A percentile compares a stretch with the other conserved stretches of the same genome.
These are phyloP conservation scores for Trametes villosa DNA, from an alignment of 768 basidiomycete species.

Conservation along the genomic window DNA sequence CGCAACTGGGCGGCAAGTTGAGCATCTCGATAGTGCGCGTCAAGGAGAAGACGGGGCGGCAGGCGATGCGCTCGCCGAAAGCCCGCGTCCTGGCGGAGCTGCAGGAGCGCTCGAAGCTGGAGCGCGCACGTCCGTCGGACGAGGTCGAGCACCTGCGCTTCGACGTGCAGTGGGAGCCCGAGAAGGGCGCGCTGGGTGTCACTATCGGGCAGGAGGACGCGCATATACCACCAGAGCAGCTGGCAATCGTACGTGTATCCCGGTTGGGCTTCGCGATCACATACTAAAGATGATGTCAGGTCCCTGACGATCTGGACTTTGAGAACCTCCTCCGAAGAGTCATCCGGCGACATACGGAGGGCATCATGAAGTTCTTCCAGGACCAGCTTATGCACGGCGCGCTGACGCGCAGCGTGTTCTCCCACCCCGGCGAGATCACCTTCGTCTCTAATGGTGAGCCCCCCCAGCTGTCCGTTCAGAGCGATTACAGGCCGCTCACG, in stretches of 20 bases:
- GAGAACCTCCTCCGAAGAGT: conserved; percentile 67
- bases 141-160: conserved; percentile 73
- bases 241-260: conserved; percentile 58
- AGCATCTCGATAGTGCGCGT: conserved; percentile 71
- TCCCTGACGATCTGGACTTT: conserved; percentile 73
- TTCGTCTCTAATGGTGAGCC: conserved; percentile 58
- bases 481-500: not conserved
- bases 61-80: conserved; percentile 57
- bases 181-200: conserved; percentile 66
- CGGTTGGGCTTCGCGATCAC: not conserved
- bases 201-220: conserved; percentile 53
- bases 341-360: conserved; percentile 66
- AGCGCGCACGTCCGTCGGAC: conserved; percentile 62
- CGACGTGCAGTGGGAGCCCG: conserved; percentile 79
- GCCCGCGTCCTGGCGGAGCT: conserved; percentile 61
- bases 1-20: conserved; percentile 70
- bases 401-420: conserved; percentile 59
- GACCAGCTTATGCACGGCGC: conserved; percentile 55
- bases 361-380: conserved; percentile 62
- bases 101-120: conserved; percentile 67
- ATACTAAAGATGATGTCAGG: conserved; percentile 39
- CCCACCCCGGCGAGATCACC: conserved; percentile 59
- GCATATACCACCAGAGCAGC: conserved; percentile 44
- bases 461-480: not conserved
- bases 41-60: conserved; percentile 43